Percentiles rank a stretch among this genome's conserved stretches.
Evolutionary conservation across 352 stramenopile species (phyloP).

Genomic region (Pythium chondricola): DNA sequence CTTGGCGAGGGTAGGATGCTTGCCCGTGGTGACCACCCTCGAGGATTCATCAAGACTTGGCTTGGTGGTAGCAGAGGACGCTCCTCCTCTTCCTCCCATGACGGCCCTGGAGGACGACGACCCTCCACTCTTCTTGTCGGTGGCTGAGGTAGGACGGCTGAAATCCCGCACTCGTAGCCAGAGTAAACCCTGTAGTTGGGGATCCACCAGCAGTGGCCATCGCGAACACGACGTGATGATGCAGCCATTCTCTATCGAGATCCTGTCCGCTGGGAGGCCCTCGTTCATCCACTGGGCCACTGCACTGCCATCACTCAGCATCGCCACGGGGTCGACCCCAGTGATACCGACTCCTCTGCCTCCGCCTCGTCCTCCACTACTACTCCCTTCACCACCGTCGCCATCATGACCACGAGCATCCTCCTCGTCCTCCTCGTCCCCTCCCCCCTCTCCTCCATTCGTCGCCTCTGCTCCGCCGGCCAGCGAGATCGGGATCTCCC

Average conservation of each 20-base stretch:
- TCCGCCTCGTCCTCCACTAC: neutral
- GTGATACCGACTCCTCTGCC: neutral
- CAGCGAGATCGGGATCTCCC: conserved; percentile 82
- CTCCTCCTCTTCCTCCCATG: neutral
- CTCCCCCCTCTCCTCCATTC: neutral
- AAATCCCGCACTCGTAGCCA: conserved; percentile 76
- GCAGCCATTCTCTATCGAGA: conserved; percentile 90
- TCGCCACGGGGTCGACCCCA: conserved; percentile 76
- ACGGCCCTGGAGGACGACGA: neutral
- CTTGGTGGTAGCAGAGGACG: neutral
- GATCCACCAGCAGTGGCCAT: conserved; percentile 89
- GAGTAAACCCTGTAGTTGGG: conserved; percentile 85
- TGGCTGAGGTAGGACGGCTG: conserved; percentile 7
- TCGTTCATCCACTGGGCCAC: conserved; percentile 92
- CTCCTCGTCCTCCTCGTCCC: conserved; percentile 1
- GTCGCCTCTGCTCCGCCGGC: neutral
- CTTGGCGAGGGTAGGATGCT: neutral
- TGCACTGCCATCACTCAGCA: conserved; percentile 79
- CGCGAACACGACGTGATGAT: conserved; percentile 86
- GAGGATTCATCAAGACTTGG: too few relatives aligned
- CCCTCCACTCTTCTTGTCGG: neutral
- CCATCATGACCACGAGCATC: neutral
- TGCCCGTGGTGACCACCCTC: neutral
- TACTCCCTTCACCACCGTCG: neutral
- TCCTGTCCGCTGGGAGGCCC: conserved; percentile 83